Conservation (phyloP, 148 eudicot genomes). For the Cornus florida region DNA sequence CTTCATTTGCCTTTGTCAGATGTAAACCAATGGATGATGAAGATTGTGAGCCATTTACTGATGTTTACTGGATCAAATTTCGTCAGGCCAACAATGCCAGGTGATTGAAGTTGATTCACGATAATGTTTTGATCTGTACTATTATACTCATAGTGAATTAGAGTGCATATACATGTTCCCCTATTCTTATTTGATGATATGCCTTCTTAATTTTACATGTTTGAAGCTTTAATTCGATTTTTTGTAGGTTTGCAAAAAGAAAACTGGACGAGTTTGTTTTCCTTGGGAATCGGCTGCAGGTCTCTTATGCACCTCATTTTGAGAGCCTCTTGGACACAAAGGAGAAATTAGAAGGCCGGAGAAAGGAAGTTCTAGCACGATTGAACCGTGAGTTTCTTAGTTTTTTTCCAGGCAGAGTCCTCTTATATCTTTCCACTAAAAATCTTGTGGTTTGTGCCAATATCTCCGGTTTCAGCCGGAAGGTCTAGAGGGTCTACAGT, state of each 20-base stretch:
- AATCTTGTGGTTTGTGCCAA: background rate
- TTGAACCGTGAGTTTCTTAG: conserved; percentile 48
- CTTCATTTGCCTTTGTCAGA: conserved; percentile 32
- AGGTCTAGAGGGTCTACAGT: conserved; percentile 37
- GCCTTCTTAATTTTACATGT: background rate
- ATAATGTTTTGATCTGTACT: background rate
- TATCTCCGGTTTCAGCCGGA: conserved; percentile 47
- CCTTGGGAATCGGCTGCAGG: conserved; percentile 80
- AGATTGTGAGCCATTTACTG: conserved; percentile 83
- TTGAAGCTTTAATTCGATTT: conserved; percentile 11
- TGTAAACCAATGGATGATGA: conserved; percentile 95
- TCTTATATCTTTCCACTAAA: background rate
- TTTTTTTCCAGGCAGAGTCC: background rate
- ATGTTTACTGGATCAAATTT: conserved; percentile 93
- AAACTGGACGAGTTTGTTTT: conserved; percentile 82
- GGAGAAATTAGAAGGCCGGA: conserved; percentile 81
- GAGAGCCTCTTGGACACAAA: conserved; percentile 82
- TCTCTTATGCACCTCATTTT: conserved; percentile 77
- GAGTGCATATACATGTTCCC: background rate
- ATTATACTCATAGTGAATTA: background rate
- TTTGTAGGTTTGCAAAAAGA: conserved; percentile 81
- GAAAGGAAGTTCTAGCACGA: conserved; percentile 82
- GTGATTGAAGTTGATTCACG: conserved; percentile 26
- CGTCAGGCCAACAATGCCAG: conserved; percentile 65
- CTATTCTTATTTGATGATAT: background rate